Evolutionary conservation across 2,329 filamentous ascomycete genomes (phyloP), one percentile per base, ranked within the genome.

Genomic region (Fusarium floridanum): DNA sequence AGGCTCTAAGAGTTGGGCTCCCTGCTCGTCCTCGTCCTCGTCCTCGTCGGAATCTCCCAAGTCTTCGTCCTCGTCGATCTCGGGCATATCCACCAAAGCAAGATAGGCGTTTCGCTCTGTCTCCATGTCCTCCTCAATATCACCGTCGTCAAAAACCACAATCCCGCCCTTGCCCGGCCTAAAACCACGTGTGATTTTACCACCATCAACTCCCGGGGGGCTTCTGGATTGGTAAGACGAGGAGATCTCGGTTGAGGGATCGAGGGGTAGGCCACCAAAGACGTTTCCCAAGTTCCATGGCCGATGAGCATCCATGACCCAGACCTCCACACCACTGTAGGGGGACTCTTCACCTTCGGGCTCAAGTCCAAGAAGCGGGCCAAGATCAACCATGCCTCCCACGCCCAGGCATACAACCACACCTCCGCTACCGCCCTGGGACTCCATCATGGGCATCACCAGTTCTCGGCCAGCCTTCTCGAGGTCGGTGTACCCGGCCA

Each of bases 211-310:
- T 10, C 95, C 95, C 12, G 83, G 80, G 8, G 90, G 90, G 72
- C 88, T 89, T 71, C 88, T 86, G 48, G 88, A 81, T 77, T 86
- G 83, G 70, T 86, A 85, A 48, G 82, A 85, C n/a, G 82, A 78
- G 7, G 86, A 84, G 29, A 83, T 84, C 24, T 88, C 87, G 41
- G 86, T 82, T 12, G 85, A 82, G 24, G 89, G 85, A 74, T 89
- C 88, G 5, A 88, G 82, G 2, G 90, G 87, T 70, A 90, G 90
- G 5, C 94, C 93, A 14, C 93, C 95, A 85, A 98, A 98, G 16
- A 98, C 91, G 82, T 99, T 99, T 73, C 91, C 91, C 80, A 99
- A 82, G 81, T 99, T 98, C 95, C 96, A 98, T 16, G 97, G 97
- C 70, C 97, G 89, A 82, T 97, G 90, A 32, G 96, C 91, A 84